Base-by-base conservation (phyloP, 176 grass and related monocot genomes). In the Bromus sterilis region DNA sequence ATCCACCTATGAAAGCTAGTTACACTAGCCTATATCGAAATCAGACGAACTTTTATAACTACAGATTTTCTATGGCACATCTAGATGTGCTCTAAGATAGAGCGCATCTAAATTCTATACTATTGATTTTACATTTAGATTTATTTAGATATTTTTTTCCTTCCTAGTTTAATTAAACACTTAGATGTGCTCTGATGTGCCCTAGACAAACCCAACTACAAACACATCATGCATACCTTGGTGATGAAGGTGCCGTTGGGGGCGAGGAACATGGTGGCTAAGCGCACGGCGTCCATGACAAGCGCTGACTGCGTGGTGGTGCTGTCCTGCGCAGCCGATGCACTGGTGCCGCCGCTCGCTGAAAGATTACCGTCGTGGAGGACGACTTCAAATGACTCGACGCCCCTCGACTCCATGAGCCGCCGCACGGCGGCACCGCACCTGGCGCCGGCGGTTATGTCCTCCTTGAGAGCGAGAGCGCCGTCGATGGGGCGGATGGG, bases 401-500 rank as follows among this genome's bases (percentile, higher is more conserved):
- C 82, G 3, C 85, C 91, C 29, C 91, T 89, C 56, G 86, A 11
- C 7, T 94, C 87, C 87, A 97, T 85, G 4, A 91, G 82, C 71
- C 89, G 84, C 82, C 81, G 86, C 40, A 97, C 84, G 6, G 84
- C 87, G 25, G 91, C 71, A 21, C 91, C 86, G 78, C 94, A 97
- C 76, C 88, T 87, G 37, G 79, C 41, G 41, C 10, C 82, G 48
- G 91, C 91, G 87, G 94, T 97, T 82, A 97, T 94, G 41, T 97
- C 91, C 74, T 93, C 91, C 44, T 69, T 86, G 62, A 97, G 89
- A 9, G 94, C 87, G 53, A 74, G 74, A 12, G 91, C 94, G 23
- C 94, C 94, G 15, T 89, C 91, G 68, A 97, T 85, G 46, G 94
- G 94, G 9, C 91, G 89, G 62, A 97, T 97, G 35, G 91, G 91